Conservation (phyloP, 306 rosid genomes). For the Abrus precatorius region DNA sequence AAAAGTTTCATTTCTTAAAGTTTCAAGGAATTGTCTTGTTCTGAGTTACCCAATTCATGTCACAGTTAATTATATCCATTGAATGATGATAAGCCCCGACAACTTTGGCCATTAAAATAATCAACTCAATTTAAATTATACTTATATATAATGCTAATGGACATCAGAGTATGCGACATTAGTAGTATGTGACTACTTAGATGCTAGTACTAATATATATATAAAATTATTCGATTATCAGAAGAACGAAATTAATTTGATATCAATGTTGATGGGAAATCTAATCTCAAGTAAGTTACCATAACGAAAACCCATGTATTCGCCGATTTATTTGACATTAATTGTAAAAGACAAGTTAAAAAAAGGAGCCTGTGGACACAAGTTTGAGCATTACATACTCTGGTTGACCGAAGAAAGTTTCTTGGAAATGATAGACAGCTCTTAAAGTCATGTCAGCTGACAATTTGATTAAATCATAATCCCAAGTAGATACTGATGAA, state of each 20-base stretch:
- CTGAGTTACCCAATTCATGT: constrained; percentile 15
- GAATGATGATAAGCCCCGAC: constrained; percentile 32
- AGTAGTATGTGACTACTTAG: constrained; percentile 1
- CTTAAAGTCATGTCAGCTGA: constrained; percentile 42
- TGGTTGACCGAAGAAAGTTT: constrained; percentile 54
- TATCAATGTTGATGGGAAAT: constrained; percentile 3
- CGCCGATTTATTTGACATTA: constrained; percentile 35
- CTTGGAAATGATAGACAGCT: constrained; percentile 54
- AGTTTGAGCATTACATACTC: constrained; percentile 36
- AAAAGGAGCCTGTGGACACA: constrained; percentile 6
- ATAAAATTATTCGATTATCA: not conserved
- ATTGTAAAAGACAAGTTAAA: constrained; percentile 32
- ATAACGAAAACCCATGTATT: constrained; percentile 25
- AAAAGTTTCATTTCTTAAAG: constrained; percentile 43
- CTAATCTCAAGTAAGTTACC: constrained; percentile 11
- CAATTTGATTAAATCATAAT: constrained; percentile 50
- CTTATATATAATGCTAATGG: too few species aligned
- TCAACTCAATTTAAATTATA: not conserved
- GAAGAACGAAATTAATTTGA: not conserved
- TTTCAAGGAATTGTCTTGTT: constrained; percentile 50
- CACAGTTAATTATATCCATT: constrained; percentile 13
- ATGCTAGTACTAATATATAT: not conserved
- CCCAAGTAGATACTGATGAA: constrained; percentile 57
- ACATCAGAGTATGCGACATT: too few species aligned
- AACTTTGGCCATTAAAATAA: not conserved